These are phyloP conservation scores for Globisporangium solare DNA, from an alignment of 352 stramenopile species.

Conservation along the genomic window DNA sequence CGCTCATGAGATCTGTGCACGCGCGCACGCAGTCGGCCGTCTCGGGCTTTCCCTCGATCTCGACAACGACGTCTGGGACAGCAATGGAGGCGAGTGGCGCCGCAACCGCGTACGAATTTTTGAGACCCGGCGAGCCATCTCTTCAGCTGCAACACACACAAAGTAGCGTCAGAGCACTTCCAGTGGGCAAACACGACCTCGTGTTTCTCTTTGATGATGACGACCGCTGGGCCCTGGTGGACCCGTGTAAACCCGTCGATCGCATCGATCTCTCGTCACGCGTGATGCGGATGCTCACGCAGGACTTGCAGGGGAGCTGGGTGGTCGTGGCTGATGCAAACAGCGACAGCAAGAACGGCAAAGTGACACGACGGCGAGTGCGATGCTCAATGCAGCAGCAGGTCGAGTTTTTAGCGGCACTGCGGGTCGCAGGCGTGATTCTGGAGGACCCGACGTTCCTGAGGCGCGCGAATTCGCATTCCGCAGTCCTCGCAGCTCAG, in stretches of 20 bases:
- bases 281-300: not conserved
- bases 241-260: slow-evolving; percentile 26
- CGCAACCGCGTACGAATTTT: slow-evolving; percentile 33
- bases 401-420: slow-evolving; percentile 34
- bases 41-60: slow-evolving; percentile 52
- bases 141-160: not conserved
- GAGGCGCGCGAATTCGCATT: slow-evolving; percentile 8
- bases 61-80: slow-evolving; percentile 36
- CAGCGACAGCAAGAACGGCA: too few relatives aligned
- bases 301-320: slow-evolving; percentile 21
- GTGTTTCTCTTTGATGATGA: slow-evolving; percentile 14
- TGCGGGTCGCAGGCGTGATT: slow-evolving; percentile 36
- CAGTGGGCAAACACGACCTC: slow-evolving; percentile 39
- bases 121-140: slow-evolving; percentile 1
- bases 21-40: slow-evolving; percentile 35
- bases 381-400: slow-evolving; percentile 36
- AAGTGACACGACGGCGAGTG: too few relatives aligned
- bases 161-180: slow-evolving; percentile 18
- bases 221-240: slow-evolving; percentile 16
- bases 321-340: slow-evolving; percentile 10
- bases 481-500: slow-evolving; percentile 17
- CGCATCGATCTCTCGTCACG: slow-evolving; percentile 1
- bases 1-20: slow-evolving; percentile 27
- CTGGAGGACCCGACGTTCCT: slow-evolving; percentile 36
- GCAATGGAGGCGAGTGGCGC: slow-evolving; percentile 14